Evolutionary conservation across 1,139 yeast genomes (phyloP), one percentile per base, ranked within the genome.

Genomic region (Hyphopichia fennica): DNA sequence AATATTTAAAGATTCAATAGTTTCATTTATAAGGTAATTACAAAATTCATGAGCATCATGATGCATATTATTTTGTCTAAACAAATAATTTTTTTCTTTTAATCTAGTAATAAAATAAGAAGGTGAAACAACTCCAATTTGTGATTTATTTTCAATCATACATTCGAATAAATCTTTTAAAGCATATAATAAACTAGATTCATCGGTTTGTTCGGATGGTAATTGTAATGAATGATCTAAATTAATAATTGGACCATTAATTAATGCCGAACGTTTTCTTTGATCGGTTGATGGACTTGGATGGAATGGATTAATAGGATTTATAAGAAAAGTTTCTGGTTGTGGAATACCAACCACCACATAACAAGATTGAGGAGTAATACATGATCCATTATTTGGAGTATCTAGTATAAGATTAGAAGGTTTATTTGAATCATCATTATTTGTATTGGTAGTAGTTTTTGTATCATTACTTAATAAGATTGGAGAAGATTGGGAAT

Each of bases 21-120:
- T 79, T 50, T 84, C 87, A 62, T 93, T 93, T 41, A 93, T 72
- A 50, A 91, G 63, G 56, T 88, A 91, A 61, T 91, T 91, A 58
- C 90, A 77, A 62, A 93, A 93, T 62, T 93, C 99, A 63, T 93
- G 99, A 2, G 99, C 97, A 69, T 93, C 99, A 59, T 93, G 99
- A 62, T 93, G 99, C 96, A 91, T 90, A 47, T 73, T 73, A 41
- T 87, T 83, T 46, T 90, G 87, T 48, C 96, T 74, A 60, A 93
- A 93, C 51, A 93, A 69, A 52, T 82, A 87, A 60, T 93, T 93
- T 54, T 88, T 90, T 43, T 79, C 80, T 60, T 90, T 90, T 41
- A 91, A 70, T 41, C 84, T 83, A 38, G 82, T 84, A 39, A 93
- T 81, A 40, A 93, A 78, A 53, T 79, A 77, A 27, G 72, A 68